Percentiles rank a stretch among this genome's conserved stretches.
These are phyloP conservation scores for Elsinoe ampelina DNA, from an alignment of 2,329 filamentous ascomycete genomes.

Conservation along the genomic window DNA sequence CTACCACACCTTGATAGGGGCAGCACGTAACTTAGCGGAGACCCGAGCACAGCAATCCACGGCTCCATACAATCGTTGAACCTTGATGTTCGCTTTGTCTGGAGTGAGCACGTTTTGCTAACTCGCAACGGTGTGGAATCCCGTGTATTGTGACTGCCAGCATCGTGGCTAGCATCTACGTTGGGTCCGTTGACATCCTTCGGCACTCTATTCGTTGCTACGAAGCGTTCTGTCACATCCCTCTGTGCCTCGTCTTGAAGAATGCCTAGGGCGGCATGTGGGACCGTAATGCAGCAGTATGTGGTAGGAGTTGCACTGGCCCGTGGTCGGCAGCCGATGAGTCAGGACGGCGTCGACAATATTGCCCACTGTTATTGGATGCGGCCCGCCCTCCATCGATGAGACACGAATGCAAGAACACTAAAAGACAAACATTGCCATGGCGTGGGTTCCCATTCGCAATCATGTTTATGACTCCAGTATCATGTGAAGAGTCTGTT, in stretches of 20 bases:
- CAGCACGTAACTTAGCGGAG: not conserved
- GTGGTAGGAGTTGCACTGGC: not conserved
- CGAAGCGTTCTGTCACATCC: too few relatives aligned
- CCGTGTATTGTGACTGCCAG: not conserved
- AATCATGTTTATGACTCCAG: too few relatives aligned
- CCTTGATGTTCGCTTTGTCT: not conserved
- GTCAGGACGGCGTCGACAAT: not conserved
- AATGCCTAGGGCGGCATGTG: not conserved
- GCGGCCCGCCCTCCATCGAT: not conserved
- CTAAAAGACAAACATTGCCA: not conserved
- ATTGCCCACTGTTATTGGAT: not conserved
- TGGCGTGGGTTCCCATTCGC: too few relatives aligned
- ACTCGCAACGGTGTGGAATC: conserved; percentile 2
- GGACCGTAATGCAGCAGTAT: not conserved
- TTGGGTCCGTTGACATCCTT: not conserved
- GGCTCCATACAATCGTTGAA: not conserved
- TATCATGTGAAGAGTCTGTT: not conserved
- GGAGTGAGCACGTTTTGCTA: not conserved
- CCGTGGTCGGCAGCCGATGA: not conserved
- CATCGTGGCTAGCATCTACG: conserved; percentile 1
- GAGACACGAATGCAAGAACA: not conserved
- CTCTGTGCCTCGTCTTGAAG: not conserved
- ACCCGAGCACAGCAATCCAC: not conserved
- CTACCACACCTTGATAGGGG: not conserved
- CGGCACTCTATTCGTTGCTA: conserved; percentile 10